Percentiles rank a stretch among this genome's conserved stretches.
Evolutionary conservation across 1,284 basidiomycete genomes (phyloP).

Genomic region (Tausonia pullulans): DNA sequence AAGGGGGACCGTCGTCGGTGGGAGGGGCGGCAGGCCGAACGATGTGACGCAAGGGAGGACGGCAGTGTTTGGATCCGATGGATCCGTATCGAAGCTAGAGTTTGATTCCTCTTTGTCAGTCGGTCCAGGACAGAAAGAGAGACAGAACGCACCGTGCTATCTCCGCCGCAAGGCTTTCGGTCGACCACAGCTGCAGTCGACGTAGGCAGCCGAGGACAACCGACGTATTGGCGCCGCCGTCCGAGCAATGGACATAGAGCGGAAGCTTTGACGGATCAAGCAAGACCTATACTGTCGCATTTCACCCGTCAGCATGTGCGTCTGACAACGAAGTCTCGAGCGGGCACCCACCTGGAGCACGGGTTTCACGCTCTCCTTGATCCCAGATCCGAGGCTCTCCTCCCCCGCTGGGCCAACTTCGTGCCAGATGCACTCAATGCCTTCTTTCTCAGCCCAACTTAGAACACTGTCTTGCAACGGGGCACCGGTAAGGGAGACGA

Average conservation of each 20-base stretch:
- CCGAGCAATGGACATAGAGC: not conserved
- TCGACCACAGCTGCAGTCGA: slow-evolving; percentile 5
- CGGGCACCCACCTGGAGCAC: not conserved
- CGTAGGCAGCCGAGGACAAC: not conserved
- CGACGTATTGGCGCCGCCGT: slow-evolving; percentile 2
- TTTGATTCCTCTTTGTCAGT: no score
- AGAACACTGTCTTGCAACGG: not conserved
- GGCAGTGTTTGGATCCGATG: not conserved
- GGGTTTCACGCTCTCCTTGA: slow-evolving; percentile 2
- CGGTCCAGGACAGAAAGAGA: not conserved
- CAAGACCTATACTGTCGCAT: not conserved
- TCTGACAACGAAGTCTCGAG: not conserved
- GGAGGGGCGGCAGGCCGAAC: not conserved
- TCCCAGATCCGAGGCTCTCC: not conserved
- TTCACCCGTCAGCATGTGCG: not conserved
- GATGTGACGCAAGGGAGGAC: slow-evolving; percentile 2
- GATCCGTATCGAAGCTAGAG: not conserved
- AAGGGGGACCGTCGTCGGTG: not conserved
- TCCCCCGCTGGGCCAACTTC: slow-evolving; percentile 3
- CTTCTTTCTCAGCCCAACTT: not conserved
- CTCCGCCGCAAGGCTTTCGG: not conserved
- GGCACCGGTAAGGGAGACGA: not conserved
- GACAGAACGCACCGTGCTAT: not conserved
- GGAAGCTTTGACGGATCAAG: slow-evolving; percentile 3
- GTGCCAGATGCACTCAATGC: not conserved